Evolutionary conservation across 1,284 basidiomycete species (phyloP).

Genomic region (Chiua sp.): DNA sequence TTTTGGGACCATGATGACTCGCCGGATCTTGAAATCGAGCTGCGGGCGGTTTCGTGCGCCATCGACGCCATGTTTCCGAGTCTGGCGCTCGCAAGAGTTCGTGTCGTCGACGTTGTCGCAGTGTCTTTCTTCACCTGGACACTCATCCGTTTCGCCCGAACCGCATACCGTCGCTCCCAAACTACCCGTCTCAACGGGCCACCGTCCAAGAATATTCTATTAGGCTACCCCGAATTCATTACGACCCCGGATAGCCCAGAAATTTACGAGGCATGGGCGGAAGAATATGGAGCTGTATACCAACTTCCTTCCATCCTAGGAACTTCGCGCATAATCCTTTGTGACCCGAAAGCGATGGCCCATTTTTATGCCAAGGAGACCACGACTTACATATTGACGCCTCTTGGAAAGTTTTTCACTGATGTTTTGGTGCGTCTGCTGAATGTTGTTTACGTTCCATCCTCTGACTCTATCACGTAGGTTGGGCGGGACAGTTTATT

Average conservation of each 20-base stretch:
- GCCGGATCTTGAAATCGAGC: too few species aligned
- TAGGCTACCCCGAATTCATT: constrained; percentile 41
- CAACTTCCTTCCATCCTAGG: constrained; percentile 51
- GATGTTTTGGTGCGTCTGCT: constrained; percentile 48
- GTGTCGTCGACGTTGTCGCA: constrained; percentile 7
- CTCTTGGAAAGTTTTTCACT: constrained; percentile 45
- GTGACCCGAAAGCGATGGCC: constrained; percentile 59
- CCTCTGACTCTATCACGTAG: constrained; percentile 2
- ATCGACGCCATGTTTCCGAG: constrained; percentile 2
- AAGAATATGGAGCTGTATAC: constrained; percentile 55
- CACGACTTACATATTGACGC: constrained; percentile 49
- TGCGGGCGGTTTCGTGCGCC: neutral
- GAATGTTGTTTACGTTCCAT: neutral
- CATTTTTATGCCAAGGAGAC: constrained; percentile 62
- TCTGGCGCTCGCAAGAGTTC: constrained; percentile 3
- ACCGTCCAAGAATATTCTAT: constrained; percentile 39
- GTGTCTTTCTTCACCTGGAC: constrained; percentile 25
- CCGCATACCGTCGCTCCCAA: constrained; percentile 10
- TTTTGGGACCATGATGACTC: too few species aligned
- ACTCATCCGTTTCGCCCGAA: constrained; percentile 16
- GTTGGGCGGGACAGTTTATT: constrained; percentile 16
- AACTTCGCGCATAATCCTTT: constrained; percentile 47
- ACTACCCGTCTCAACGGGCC: constrained; percentile 42
- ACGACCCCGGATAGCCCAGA: constrained; percentile 36
- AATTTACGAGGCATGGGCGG: constrained; percentile 47